Evolutionary conservation across 148 eudicot genomes (phyloP), one percentile per base, ranked within the genome.

Genomic region (Beta vulgaris): DNA sequence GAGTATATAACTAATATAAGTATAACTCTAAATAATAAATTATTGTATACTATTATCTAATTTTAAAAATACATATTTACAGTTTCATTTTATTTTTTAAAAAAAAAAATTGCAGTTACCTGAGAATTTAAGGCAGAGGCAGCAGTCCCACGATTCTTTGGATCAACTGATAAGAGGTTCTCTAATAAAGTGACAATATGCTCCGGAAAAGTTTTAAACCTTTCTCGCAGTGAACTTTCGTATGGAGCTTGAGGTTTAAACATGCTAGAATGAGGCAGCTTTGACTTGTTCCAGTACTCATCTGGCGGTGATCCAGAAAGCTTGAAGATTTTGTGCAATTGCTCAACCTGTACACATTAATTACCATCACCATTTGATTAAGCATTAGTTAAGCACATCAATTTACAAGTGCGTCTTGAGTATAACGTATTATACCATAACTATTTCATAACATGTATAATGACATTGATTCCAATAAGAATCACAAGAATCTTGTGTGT

Each of bases 241-340:
- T 94, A 92, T 3, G 88, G 87, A 58, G 84, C 87, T 84, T 92
- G 97, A 34, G 98, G 98, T 75, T 92, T 94, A 64, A 90, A 94
- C 88, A 90, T 89, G 1, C 84, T 79, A 6, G 98, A 87, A 69
- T 90, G 91, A 49, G 96, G 97, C 57, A 94, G 85, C 68, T 84
- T 88, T 0, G 88, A 87, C 60, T 46, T 87, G 72, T 76, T 80
- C 97, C 97, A 92, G 78, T 79, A 90, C 6, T 92, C 98, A 12
- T 90, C 97, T 3, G 91, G 85, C 35, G 96, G 97, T 71, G 98
- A 87, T 42, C 98, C 98, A 76, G 96, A 89, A 34, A 94, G 84
- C 80, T 86, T 92, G 85, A 92, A 94, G 66, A 94, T 92, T 75
- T 90, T 92, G 82, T 94, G 98, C 68, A 94, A 49, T 80, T 94